Base-by-base conservation (phyloP, 345 rosid genomes). In the Ailanthus altissimus region DNA sequence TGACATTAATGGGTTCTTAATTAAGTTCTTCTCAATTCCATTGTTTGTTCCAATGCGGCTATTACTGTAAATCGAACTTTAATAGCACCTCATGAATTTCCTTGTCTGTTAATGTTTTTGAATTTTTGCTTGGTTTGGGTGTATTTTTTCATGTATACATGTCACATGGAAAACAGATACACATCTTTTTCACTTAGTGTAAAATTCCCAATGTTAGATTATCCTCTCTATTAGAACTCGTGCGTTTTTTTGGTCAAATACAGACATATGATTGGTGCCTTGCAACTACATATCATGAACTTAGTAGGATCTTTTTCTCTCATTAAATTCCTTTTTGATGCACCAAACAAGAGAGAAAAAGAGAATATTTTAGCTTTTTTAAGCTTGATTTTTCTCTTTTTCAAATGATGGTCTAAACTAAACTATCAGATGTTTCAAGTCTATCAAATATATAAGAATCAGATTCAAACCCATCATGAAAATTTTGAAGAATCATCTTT, bases 161-260 rank as follows among this genome's bases (percentile, higher is more conserved):
- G 77, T 75, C 86, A 82, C 77, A 66, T 88, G 84, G 28, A 68
- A 83, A 78, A 84, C 73, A 70, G 6, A 80, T 62, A 21, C 77
- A 79, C 75, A 68, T 61, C 80, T 68, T 67, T 76, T 58, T 81
- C 15, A 26, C 70, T 77, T 83, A 63, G 43, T 56, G 80, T 58
- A 38, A 77, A 78, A 83, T 68, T 47, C 72, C 80, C 74, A 64
- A 43, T 64, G 51, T 65, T 36, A 58, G 76, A 50, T 80, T 78
- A 62, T 76, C 64, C 61, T 78, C 50, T 71, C 76, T 50, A 47
- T 11, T 4, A 77, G 65, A 76, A 65, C 53, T 61, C 42, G 2
- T 73, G 40, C 83, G 83, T 80, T 69, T 74, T 67, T 43, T 78
- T 81, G 20, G 40, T 75, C 85, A 79, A 72, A 79, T 67, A 61